Percentiles rank a stretch among this genome's conserved stretches.
Conservation (phyloP, 2,329 filamentous ascomycete species). For the Hymenoscyphus albidus region DNA sequence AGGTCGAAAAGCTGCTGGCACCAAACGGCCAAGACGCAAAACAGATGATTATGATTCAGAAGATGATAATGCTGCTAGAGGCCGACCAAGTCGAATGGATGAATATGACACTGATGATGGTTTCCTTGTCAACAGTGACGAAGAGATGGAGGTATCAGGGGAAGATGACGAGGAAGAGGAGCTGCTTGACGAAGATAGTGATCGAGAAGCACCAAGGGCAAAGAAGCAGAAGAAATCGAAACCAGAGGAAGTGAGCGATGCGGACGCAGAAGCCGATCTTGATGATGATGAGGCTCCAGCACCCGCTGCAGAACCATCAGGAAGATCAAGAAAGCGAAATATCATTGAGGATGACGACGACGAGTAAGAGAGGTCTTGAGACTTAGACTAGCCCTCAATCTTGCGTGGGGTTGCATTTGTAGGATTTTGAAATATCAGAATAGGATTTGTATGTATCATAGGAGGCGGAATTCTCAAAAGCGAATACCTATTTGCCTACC, state of each 20-base stretch:
- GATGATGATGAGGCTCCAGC: slow-evolving; percentile 45
- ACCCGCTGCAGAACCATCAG: slow-evolving; percentile 34
- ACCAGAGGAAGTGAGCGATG: slow-evolving; percentile 42
- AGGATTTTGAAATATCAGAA: not conserved
- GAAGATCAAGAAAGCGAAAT: slow-evolving; percentile 48
- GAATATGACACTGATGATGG: slow-evolving; percentile 79
- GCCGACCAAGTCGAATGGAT: slow-evolving; percentile 52
- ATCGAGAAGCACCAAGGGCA: slow-evolving; percentile 29
- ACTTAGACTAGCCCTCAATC: not conserved
- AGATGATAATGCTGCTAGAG: slow-evolving; percentile 59
- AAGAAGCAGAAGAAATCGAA: slow-evolving; percentile 35
- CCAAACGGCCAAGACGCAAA: slow-evolving; percentile 50
- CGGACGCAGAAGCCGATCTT: slow-evolving; percentile 51
- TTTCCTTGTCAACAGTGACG: slow-evolving; percentile 72
- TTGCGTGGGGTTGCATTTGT: not conserved
- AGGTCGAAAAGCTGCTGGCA: slow-evolving; percentile 52
- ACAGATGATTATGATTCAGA: slow-evolving; percentile 69
- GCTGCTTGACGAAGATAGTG: slow-evolving; percentile 47
- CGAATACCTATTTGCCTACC: not conserved
- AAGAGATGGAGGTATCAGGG: slow-evolving; percentile 61
- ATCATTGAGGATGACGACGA: slow-evolving; percentile 61
- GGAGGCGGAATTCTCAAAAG: not conserved
- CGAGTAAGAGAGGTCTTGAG: slow-evolving; percentile 31
- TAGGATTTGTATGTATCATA: not conserved
- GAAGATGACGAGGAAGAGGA: slow-evolving; percentile 42